Evolutionary conservation across 2,329 filamentous ascomycete species (phyloP).

Genomic region (Colletotrichum tofieldiae): DNA sequence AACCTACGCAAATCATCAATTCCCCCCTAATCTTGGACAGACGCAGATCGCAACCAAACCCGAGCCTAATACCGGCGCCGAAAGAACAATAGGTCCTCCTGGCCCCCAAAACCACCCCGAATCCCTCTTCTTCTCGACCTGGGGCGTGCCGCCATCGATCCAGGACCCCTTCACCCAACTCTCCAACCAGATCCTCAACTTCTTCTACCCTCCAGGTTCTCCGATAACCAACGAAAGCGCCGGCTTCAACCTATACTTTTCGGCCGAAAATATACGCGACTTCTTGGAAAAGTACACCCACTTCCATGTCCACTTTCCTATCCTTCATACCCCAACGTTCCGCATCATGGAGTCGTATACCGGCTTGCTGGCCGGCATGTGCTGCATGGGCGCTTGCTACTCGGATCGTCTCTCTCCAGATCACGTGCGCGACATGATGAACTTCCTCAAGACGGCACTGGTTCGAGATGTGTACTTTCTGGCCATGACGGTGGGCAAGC

Average conservation of each 20-base stretch:
- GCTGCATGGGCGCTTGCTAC: constrained; percentile 83
- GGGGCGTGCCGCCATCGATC: constrained; percentile 63
- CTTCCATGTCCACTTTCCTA: constrained; percentile 81
- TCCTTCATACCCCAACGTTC: constrained; percentile 81
- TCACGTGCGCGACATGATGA: constrained; percentile 79
- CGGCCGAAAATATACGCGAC: constrained; percentile 78
- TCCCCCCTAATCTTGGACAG: constrained; percentile 77
- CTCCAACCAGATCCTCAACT: constrained; percentile 70
- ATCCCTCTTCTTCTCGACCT: constrained; percentile 65
- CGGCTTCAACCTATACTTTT: constrained; percentile 73
- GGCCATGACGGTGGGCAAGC: constrained; percentile 50
- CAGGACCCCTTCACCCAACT: constrained; percentile 68
- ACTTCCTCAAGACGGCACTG: constrained; percentile 72
- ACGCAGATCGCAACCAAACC: constrained; percentile 79
- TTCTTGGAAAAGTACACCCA: constrained; percentile 81
- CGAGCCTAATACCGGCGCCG: constrained; percentile 72
- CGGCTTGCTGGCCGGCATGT: constrained; percentile 78
- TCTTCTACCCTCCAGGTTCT: constrained; percentile 71
- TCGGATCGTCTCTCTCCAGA: constrained; percentile 73
- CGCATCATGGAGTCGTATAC: constrained; percentile 76
- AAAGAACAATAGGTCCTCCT: constrained; percentile 63
- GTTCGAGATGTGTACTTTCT: constrained; percentile 69
- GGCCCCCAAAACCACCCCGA: constrained; percentile 56
- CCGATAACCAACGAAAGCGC: constrained; percentile 69
- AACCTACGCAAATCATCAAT: constrained; percentile 72